phyloP scores from a whole-genome alignment of 2,329 filamentous ascomycete genomes.

The Diaporthe sp. region DNA sequence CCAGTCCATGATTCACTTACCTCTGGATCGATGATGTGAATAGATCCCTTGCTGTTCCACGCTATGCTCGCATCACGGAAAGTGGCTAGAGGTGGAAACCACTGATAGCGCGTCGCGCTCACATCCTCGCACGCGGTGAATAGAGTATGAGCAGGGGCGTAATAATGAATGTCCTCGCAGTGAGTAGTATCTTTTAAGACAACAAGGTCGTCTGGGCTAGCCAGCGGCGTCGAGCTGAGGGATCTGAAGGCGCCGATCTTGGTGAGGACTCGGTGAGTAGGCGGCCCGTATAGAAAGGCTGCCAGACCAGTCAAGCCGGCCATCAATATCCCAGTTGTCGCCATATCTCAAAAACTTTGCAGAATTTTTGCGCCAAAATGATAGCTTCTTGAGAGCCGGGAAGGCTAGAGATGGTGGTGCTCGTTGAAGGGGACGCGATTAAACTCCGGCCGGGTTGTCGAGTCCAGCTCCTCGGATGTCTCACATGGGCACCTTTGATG shows the following conservation, averaged over 20 bases:
- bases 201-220: slow-evolving; percentile 49
- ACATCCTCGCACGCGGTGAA: slow-evolving; percentile 71
- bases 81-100: slow-evolving; percentile 65
- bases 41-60: slow-evolving; percentile 55
- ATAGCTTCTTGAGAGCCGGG: not conserved
- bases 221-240: slow-evolving; percentile 28
- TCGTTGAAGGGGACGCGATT: not conserved
- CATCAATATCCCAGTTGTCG: slow-evolving; percentile 31
- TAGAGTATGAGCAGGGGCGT: slow-evolving; percentile 61
- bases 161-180: slow-evolving; percentile 73
- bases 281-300: slow-evolving; percentile 37
- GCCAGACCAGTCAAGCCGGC: slow-evolving; percentile 36
- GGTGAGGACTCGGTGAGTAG: slow-evolving; percentile 32
- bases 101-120: slow-evolving; percentile 57
- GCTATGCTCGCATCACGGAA: slow-evolving; percentile 57
- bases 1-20: slow-evolving; percentile 50
- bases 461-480: not conserved
- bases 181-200: slow-evolving; percentile 65
- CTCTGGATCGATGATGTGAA: slow-evolving; percentile 68
- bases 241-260: slow-evolving; percentile 36
- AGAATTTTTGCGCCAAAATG: not conserved
- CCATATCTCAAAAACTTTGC: not conserved
- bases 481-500: slow-evolving; percentile 4
- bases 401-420: not conserved
- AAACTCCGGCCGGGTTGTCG: not conserved